phyloP scores from a whole-genome alignment of 2,329 filamentous ascomycete genomes.

The Colletotrichum abscissum region DNA sequence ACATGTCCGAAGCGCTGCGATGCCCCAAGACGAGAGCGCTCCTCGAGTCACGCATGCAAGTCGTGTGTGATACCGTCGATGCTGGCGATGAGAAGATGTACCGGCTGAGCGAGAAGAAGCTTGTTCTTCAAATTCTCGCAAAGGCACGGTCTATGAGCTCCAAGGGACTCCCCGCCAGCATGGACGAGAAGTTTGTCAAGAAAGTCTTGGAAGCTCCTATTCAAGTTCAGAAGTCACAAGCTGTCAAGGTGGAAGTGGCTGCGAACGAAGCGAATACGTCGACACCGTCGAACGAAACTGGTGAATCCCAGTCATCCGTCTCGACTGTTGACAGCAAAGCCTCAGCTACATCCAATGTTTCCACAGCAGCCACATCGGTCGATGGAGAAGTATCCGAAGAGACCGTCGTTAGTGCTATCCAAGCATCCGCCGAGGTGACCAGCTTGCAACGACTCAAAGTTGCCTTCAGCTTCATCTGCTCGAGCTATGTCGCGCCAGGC shows the following conservation, averaged over 20 bases:
- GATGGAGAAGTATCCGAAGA: constrained; percentile 46
- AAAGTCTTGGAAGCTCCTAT: constrained; percentile 82
- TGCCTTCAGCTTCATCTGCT: constrained; percentile 73
- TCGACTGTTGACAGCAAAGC: constrained; percentile 48
- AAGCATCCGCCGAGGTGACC: constrained; percentile 60
- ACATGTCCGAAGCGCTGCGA: constrained; percentile 68
- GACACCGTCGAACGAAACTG: constrained; percentile 44
- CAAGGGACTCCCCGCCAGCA: constrained; percentile 76
- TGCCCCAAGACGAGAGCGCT: constrained; percentile 58
- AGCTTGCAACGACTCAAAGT: constrained; percentile 73
- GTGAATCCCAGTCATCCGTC: constrained; percentile 56
- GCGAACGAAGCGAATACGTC: constrained; percentile 41
- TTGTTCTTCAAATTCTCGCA: constrained; percentile 70
- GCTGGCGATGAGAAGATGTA: constrained; percentile 89
- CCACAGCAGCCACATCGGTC: constrained; percentile 59
- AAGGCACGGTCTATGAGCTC: constrained; percentile 80
- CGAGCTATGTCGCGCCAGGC: constrained; percentile 66
- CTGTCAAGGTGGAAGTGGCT: constrained; percentile 40
- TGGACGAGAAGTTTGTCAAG: constrained; percentile 88
- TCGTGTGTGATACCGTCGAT: constrained; percentile 84
- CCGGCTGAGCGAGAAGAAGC: constrained; percentile 78
- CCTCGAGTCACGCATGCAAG: constrained; percentile 74
- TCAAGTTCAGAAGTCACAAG: constrained; percentile 72
- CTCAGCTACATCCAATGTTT: constrained; percentile 51
- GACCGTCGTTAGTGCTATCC: constrained; percentile 53